Evolutionary conservation across 1,139 yeast genomes (phyloP), one percentile per base, ranked within the genome.

Genomic region (Candida dubliniensis): DNA sequence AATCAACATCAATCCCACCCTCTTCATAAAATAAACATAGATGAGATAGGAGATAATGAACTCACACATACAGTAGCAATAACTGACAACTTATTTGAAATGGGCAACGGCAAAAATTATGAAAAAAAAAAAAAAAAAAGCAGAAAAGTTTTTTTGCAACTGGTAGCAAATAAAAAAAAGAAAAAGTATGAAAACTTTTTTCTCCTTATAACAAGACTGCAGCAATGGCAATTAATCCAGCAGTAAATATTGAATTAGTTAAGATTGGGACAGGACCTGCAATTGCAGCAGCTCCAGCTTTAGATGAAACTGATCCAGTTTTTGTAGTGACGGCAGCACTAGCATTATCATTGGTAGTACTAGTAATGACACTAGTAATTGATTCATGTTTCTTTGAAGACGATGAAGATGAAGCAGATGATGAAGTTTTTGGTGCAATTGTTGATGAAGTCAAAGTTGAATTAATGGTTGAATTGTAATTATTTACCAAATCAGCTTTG

Each of bases 141-240:
- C 5, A 5, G 23, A 4, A 18, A n/a, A n/a, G n/a, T n/a, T 18
- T 18, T 18, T 18, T 18, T 18, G 23, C 23, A 18, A 18, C 23
- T 18, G 23, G 23, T 18, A 18, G 23, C 23, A 18, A 18, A 18
- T 4, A 27, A 27, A 27, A 27, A n/a, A 27, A 27, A 27, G 8
- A n/a, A n/a, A 27, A 27, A 27, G 30, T 9, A 27, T 9, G 7
- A 27, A n/a, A 27, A 9, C n/a, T 27, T 7, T 27, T 10, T 27
- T 8, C 30, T 9, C 7, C 7, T 44, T 49, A 50, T 29, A 50
- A 47, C 47, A 77, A 60, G 51, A 79, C 69, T 45, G 79, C 77
- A 53, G 77, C 76, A 51, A 73, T 61, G 38, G 76, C 69, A 49
- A 76, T 60, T 43, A 77, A 57, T 54, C 83, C 82, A 45, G 77